Evolutionary conservation across 2,329 filamentous ascomycete species (phyloP).

Genomic region (Xylariaceae sp.): DNA sequence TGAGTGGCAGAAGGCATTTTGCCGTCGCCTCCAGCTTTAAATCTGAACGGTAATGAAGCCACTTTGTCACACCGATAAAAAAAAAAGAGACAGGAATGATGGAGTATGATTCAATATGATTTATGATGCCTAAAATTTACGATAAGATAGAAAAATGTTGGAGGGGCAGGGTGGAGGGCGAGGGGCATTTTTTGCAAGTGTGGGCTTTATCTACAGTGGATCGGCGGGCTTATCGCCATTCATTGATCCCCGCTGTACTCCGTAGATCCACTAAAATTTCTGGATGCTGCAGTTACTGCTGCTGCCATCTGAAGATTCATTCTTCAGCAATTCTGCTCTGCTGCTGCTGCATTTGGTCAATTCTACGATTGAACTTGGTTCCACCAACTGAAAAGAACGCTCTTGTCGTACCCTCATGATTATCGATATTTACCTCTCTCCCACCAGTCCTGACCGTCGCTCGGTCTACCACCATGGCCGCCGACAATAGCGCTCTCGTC

Average conservation of each 20-base stretch:
- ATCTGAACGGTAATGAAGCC: conserved; percentile 76
- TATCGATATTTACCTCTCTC: too few species aligned
- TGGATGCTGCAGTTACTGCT: conserved; percentile 6
- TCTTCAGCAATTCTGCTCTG: conserved; percentile 6
- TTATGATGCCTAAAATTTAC: too few species aligned
- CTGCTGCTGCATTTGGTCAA: conserved; percentile 8
- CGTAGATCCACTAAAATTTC: conserved; percentile 19
- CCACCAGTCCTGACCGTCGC: neutral
- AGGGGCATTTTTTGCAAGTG: conserved; percentile 19
- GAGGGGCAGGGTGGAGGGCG: conserved; percentile 10
- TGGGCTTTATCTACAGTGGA: conserved; percentile 6
- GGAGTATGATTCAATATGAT: too few species aligned
- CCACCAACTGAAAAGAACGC: too few species aligned
- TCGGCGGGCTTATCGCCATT: conserved; percentile 1
- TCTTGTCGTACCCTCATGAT: too few species aligned
- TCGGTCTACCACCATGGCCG: conserved; percentile 16
- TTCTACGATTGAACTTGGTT: too few species aligned
- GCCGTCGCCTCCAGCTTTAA: conserved; percentile 72
- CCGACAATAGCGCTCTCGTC: conserved; percentile 49
- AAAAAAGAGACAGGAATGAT: too few species aligned
- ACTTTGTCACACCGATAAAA: conserved; percentile 39
- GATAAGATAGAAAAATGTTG: conserved; percentile 13
- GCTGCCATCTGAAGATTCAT: conserved; percentile 1
- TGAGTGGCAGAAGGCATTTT: conserved; percentile 75
- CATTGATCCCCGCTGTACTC: conserved; percentile 4